These are phyloP conservation scores for Porogramme epimiltina DNA, from an alignment of 1,284 basidiomycete species.

Conservation along the genomic window DNA sequence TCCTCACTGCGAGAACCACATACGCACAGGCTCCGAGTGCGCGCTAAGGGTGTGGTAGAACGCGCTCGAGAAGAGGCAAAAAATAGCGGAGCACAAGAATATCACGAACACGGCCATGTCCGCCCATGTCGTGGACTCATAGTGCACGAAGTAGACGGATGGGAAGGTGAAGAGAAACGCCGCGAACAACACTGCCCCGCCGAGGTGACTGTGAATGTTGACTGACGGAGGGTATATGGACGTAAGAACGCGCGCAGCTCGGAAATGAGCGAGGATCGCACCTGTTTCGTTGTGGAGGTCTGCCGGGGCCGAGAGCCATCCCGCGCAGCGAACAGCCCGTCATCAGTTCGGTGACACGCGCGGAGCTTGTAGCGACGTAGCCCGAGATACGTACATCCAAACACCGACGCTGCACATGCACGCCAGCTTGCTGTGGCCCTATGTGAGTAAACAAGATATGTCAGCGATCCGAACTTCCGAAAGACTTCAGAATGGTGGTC, in stretches of 20 bases:
- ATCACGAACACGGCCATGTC: slow-evolving; percentile 68
- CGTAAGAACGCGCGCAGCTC: neutral
- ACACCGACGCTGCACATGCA: slow-evolving; percentile 69
- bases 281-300: slow-evolving; percentile 87
- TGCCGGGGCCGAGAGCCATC: slow-evolving; percentile 30
- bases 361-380: neutral
- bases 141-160: slow-evolving; percentile 48
- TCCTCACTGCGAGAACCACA: neutral
- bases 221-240: slow-evolving; percentile 46
- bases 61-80: slow-evolving; percentile 77
- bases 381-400: slow-evolving; percentile 62
- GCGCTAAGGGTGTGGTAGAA: slow-evolving; percentile 79
- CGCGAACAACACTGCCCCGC: slow-evolving; percentile 72
- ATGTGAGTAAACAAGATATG: slow-evolving; percentile 1
- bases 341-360: neutral
- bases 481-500: neutral
- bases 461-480: neutral
- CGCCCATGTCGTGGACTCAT: slow-evolving; percentile 56
- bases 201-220: slow-evolving; percentile 88
- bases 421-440: slow-evolving; percentile 67
- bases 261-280: slow-evolving; percentile 31
- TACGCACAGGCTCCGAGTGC: slow-evolving; percentile 66
- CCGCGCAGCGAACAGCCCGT: neutral
- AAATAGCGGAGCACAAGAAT: slow-evolving; percentile 74
- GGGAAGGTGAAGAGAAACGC: slow-evolving; percentile 59